A percentile compares a stretch with the other conserved stretches of the same genome.
Conservation (phyloP, 1,284 basidiomycete genomes). For the Ceraceosorus bombacis region DNA sequence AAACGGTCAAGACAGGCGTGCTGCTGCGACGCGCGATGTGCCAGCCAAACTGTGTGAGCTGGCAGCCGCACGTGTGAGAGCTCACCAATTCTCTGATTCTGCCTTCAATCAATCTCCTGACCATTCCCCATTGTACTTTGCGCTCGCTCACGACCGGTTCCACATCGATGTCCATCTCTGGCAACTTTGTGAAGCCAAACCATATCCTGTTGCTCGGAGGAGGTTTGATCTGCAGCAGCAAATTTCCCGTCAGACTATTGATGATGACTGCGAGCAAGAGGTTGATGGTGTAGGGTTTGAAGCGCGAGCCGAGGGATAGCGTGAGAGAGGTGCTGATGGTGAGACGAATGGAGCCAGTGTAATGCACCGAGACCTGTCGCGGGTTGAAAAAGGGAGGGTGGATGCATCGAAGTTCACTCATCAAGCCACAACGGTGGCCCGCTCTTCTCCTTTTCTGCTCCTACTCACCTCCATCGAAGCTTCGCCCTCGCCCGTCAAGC, state of each 20-base stretch:
- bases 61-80: slow-evolving; percentile 19
- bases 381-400: neutral
- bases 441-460: too few species aligned
- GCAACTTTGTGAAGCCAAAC: slow-evolving; percentile 93
- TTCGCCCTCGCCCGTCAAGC: slow-evolving; percentile 83
- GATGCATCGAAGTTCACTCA: too few species aligned
- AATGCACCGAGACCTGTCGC: slow-evolving; percentile 60
- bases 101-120: slow-evolving; percentile 79
- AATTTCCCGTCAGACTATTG: slow-evolving; percentile 79
- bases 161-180: slow-evolving; percentile 78
- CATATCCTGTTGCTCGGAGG: slow-evolving; percentile 91
- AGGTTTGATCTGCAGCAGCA: slow-evolving; percentile 82
- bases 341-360: slow-evolving; percentile 79
- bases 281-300: slow-evolving; percentile 82
- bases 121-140: slow-evolving; percentile 86
- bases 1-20: neutral
- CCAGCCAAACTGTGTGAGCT: neutral
- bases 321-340: slow-evolving; percentile 81
- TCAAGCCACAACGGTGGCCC: too few species aligned
- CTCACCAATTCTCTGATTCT: slow-evolving; percentile 79
- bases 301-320: slow-evolving; percentile 62
- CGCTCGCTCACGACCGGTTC: slow-evolving; percentile 85
- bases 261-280: slow-evolving; percentile 76
- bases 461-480: slow-evolving; percentile 66
- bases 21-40: neutral